Evolutionary conservation across 495 filamentous ascomycete genomes (phyloP), one percentile per base, ranked within the genome.

Genomic region (Penicillium daleae): DNA sequence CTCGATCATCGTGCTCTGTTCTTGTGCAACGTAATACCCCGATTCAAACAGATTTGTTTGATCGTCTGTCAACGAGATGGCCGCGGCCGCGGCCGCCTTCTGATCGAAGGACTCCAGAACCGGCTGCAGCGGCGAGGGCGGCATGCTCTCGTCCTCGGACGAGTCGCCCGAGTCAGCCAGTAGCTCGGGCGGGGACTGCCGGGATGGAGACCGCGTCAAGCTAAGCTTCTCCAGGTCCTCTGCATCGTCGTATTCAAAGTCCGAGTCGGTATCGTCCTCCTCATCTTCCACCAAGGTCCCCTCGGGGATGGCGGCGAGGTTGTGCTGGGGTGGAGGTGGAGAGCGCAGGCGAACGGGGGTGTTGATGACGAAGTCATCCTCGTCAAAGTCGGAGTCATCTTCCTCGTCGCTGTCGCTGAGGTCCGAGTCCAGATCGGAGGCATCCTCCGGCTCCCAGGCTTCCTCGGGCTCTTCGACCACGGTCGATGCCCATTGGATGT

Each of bases 401-500:
- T 83, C 83, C 66, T 83, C 86, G 75, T 92, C 88, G 26, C 78
- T 80, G 49, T 88, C 88, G 55, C 86, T 86, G 60, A 70, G 24
- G n/a, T 83, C 82, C 0, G 80, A 82, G 35, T 85, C 81, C 26
- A 68, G 70, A 50, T 83, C 81, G 31, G 86, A 89, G 21, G 67
- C 61, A 64, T 90, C 88, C 68, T 87, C 84, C 48, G 83, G 81
- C 40, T 89, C 84, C 82, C 86, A 85, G 67, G 93, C 87, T 60
- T 91, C 87, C 66, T 90, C 87, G 37, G 86, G 82, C 64, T 91
- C 87, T 74, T 93, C 91, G 59, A 86, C 80, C 63, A 93, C 83
- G 50, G 85, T 80, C 66, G 97, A 91, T 46, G 91, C 89, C 91
- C 92, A 97, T 86, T 94, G 89, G 72, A 96, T 87, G 82, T 92